These are phyloP conservation scores for Fistulifera solaris DNA, from an alignment of 108 stramenopile species.

Conservation along the genomic window DNA sequence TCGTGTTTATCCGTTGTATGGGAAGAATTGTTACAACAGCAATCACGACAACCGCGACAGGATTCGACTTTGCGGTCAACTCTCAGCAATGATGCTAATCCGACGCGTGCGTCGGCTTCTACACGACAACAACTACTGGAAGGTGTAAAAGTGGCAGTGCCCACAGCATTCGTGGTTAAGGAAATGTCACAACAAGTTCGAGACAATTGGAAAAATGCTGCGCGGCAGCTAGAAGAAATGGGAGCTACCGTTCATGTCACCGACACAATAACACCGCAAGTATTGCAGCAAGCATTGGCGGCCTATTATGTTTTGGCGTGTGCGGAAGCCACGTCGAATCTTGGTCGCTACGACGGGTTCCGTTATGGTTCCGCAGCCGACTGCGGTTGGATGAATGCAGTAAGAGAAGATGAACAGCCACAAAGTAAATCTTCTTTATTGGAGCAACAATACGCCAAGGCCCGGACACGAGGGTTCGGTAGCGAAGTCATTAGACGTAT, in stretches of 20 bases:
- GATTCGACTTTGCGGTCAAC: too few relatives aligned
- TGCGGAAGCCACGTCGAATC: slow-evolving; percentile 95
- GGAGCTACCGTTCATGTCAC: slow-evolving; percentile 50
- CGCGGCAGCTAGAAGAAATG: slow-evolving; percentile 26
- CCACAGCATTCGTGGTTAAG: slow-evolving; percentile 61
- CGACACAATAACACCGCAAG: slow-evolving; percentile 41
- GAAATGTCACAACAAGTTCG: slow-evolving; percentile 56
- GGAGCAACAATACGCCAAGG: slow-evolving; percentile 61
- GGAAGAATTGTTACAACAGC: slow-evolving; percentile 29
- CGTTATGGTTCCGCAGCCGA: slow-evolving; percentile 58
- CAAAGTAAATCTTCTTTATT: slow-evolving; percentile 11
- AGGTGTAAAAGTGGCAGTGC: slow-evolving; percentile 72
- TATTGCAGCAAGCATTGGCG: slow-evolving; percentile 64
- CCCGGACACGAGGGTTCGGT: slow-evolving; percentile 69
- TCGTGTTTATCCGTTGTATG: slow-evolving; percentile 48
- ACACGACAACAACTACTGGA: slow-evolving; percentile 17
- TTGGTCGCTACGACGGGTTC: slow-evolving; percentile 93
- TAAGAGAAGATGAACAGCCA: slow-evolving; percentile 1
- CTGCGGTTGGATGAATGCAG: background rate
- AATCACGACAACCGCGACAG: background rate
- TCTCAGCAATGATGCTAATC: too few relatives aligned
- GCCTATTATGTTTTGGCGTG: slow-evolving; percentile 93
- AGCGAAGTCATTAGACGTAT: slow-evolving; percentile 72
- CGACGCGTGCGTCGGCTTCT: too few relatives aligned
- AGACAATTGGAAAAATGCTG: slow-evolving; percentile 43